Conservation (phyloP, 495 filamentous ascomycete species). For the Hypoxylon lenormandii region DNA sequence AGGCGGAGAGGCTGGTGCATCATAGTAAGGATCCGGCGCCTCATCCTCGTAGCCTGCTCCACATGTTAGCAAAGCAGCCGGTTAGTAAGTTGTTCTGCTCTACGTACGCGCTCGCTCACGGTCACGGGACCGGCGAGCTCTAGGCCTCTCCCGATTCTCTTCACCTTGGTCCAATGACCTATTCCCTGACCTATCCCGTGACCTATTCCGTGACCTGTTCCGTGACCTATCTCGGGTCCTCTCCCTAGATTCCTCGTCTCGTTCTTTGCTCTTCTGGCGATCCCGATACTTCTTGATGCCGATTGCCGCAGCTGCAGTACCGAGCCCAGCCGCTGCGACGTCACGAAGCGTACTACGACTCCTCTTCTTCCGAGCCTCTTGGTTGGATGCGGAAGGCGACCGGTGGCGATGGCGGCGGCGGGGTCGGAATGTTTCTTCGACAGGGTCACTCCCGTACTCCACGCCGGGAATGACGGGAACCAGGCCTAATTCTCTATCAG, state of each 20-base stretch:
- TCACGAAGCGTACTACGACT: slow-evolving; percentile 72
- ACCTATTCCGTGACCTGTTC: slow-evolving; percentile 24
- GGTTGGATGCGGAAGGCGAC: slow-evolving; percentile 58
- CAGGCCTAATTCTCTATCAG: slow-evolving; percentile 75
- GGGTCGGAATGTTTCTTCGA: slow-evolving; percentile 52
- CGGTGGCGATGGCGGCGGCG: slow-evolving; percentile 40
- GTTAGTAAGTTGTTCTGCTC: slow-evolving; percentile 31
- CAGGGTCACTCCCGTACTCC: slow-evolving; percentile 59
- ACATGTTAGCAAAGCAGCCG: slow-evolving; percentile 25
- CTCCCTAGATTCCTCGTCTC: slow-evolving; percentile 50
- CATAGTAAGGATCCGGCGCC: slow-evolving; percentile 49
- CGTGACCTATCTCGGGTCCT: slow-evolving; percentile 44
- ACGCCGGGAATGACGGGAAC: slow-evolving; percentile 65
- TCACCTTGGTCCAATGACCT: slow-evolving; percentile 32
- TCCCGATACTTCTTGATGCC: slow-evolving; percentile 75
- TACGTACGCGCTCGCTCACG: slow-evolving; percentile 58
- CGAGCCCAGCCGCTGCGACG: slow-evolving; percentile 75
- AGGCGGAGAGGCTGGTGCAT: slow-evolving; percentile 61
- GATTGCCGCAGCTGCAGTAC: slow-evolving; percentile 78
- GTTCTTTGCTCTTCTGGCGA: slow-evolving; percentile 54
- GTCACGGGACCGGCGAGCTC: slow-evolving; percentile 48
- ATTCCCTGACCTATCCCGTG: slow-evolving; percentile 40
- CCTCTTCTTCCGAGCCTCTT: slow-evolving; percentile 67
- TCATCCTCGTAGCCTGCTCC: slow-evolving; percentile 59
- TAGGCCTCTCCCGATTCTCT: slow-evolving; percentile 43